phyloP scores from a whole-genome alignment of 495 filamentous ascomycete genomes.

The Podospora didyma region DNA sequence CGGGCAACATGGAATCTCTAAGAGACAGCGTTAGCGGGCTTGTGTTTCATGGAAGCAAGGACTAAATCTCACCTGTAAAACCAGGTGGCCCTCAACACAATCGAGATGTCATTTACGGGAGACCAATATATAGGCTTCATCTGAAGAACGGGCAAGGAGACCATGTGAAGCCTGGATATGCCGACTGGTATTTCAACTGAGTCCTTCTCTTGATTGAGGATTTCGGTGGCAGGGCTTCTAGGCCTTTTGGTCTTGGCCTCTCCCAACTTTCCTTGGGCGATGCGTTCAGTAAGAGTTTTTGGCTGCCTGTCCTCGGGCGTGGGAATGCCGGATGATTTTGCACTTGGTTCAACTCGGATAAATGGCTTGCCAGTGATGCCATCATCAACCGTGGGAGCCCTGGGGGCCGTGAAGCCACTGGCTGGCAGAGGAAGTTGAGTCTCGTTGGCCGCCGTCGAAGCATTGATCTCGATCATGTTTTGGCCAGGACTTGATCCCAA shows the following conservation, averaged over 20 bases:
- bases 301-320: slow-evolving; percentile 18
- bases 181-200: slow-evolving; percentile 64
- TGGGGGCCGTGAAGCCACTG: slow-evolving; percentile 14
- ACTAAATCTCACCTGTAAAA: slow-evolving; percentile 59
- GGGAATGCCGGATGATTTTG: slow-evolving; percentile 8
- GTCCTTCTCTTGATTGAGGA: slow-evolving; percentile 10
- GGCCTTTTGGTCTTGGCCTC: not conserved
- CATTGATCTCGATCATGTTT: slow-evolving; percentile 2
- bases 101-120: slow-evolving; percentile 84
- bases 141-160: slow-evolving; percentile 54
- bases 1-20: slow-evolving; percentile 82
- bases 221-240: not conserved
- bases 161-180: slow-evolving; percentile 65
- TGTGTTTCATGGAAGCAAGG: too few relatives aligned
- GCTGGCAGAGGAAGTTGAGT: slow-evolving; percentile 5
- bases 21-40: slow-evolving; percentile 3
- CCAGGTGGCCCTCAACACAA: slow-evolving; percentile 86
- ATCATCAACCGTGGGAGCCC: slow-evolving; percentile 33
- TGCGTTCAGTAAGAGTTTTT: not conserved
- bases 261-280: not conserved
- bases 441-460: slow-evolving; percentile 9
- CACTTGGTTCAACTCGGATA: slow-evolving; percentile 32
- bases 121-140: slow-evolving; percentile 99
- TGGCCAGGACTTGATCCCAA: slow-evolving; percentile 15
- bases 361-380: slow-evolving; percentile 47